Conservation (phyloP, 1,284 basidiomycete genomes). For the Phylloboletellus chloephorus region DNA sequence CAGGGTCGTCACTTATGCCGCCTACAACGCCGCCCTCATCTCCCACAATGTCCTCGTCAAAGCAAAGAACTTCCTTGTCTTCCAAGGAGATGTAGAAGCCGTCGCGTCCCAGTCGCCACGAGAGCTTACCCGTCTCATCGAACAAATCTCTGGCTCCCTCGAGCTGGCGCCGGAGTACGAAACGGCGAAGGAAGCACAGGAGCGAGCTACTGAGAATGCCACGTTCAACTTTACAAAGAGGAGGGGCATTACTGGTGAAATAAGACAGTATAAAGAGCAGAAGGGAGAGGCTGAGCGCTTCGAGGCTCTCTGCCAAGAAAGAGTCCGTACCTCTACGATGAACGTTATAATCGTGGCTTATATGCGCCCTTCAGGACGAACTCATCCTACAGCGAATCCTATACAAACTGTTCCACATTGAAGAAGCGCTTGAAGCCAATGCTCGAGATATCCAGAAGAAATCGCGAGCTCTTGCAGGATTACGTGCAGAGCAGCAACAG, state of each 20-base stretch:
- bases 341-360: slow-evolving; percentile 5
- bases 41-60: slow-evolving; percentile 96
- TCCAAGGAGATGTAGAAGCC: slow-evolving; percentile 98
- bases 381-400: slow-evolving; percentile 79
- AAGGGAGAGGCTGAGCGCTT: slow-evolving; percentile 91
- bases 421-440: slow-evolving; percentile 72
- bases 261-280: slow-evolving; percentile 97
- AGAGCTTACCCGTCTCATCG: slow-evolving; percentile 86
- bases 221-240: slow-evolving; percentile 94
- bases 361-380: slow-evolving; percentile 53
- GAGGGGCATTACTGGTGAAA: slow-evolving; percentile 89
- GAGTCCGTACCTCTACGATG: slow-evolving; percentile 42
- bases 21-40: slow-evolving; percentile 82
- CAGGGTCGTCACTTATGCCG: slow-evolving; percentile 73
- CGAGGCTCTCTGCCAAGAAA: slow-evolving; percentile 69
- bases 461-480: slow-evolving; percentile 61
- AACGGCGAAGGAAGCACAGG: slow-evolving; percentile 79
- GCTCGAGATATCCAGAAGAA: slow-evolving; percentile 65
- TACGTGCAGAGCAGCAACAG: slow-evolving; percentile 63
- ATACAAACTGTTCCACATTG: slow-evolving; percentile 90
- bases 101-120: slow-evolving; percentile 93
- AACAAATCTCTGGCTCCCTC: slow-evolving; percentile 92
- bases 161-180: slow-evolving; percentile 91
- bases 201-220: slow-evolving; percentile 88
- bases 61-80: slow-evolving; percentile 99